Evolutionary conservation across 1,139 yeast species (phyloP).

Genomic region (Geotrichum europaeum): DNA sequence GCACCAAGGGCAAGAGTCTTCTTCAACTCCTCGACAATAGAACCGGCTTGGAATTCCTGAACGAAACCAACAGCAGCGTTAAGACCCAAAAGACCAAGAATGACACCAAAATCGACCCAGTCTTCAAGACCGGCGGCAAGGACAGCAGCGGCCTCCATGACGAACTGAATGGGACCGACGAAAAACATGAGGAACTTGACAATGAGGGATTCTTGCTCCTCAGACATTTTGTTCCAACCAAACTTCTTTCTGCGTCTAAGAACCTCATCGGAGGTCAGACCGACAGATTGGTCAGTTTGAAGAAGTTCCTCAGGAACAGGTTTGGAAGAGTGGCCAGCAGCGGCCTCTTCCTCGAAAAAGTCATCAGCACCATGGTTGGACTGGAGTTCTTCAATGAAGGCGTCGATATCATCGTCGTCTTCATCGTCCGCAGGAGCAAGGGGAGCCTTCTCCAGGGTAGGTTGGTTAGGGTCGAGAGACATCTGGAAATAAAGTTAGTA

Average conservation of each 20-base stretch:
- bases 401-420: slow-evolving; percentile 82
- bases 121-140: slow-evolving; percentile 97
- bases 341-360: slow-evolving; percentile 48
- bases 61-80: slow-evolving; percentile 95
- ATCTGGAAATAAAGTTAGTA: neutral
- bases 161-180: slow-evolving; percentile 98
- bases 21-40: slow-evolving; percentile 42
- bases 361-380: slow-evolving; percentile 63
- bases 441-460: slow-evolving; percentile 40
- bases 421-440: slow-evolving; percentile 46
- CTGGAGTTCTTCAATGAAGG: slow-evolving; percentile 82
- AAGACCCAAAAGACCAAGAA: slow-evolving; percentile 77
- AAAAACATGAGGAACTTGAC: slow-evolving; percentile 87
- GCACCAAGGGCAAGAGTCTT: slow-evolving; percentile 46
- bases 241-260: slow-evolving; percentile 83
- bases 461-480: slow-evolving; percentile 25
- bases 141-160: slow-evolving; percentile 96
- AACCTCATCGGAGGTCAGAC: slow-evolving; percentile 81
- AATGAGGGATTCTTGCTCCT: slow-evolving; percentile 78
- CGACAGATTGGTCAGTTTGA: slow-evolving; percentile 78
- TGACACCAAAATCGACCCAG: slow-evolving; percentile 99
- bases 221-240: slow-evolving; percentile 93
- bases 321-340: slow-evolving; percentile 40
- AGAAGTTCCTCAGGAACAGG: slow-evolving; percentile 87
- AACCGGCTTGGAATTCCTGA: slow-evolving; percentile 73